Base-by-base conservation (phyloP, 345 rosid species). In the Populus nigra region DNA sequence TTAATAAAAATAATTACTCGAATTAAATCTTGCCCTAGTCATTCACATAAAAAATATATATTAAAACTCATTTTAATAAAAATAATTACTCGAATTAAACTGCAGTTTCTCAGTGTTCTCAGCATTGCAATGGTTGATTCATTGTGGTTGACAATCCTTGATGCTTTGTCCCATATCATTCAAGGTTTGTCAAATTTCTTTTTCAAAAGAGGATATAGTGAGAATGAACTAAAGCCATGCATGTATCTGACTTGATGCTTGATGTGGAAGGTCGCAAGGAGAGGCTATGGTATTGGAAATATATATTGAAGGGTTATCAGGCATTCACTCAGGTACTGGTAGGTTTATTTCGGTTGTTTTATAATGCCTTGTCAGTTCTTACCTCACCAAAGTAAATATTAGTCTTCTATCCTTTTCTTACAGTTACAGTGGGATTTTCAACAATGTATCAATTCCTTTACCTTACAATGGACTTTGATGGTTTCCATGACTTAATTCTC, bases 281-380 rank as follows among this genome's bases (percentile, higher is more conserved):
- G 99, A 96, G 90, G 99, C 99, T 77, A 91, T 96, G 76, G 91
- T 93, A 65, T 84, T 96, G 90, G 99, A 96, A 85, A 92, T 96
- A 86, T 83, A 92, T 96, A 86, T 83, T 96, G 67, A 96, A 96
- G 86, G 98, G 97, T 73, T 96, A 96, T 78, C 99, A 96, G 82
- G 99, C 99, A 85, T 96, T 96, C 84, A 96, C 97, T 77, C 99
- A 96, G 99, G 99, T 93, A 84, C 43, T 65, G 39, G 23, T 17
- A 18, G 57, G 22, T 50, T 50, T 50, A 50, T 50, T 50, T 50
- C 5, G 57, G 57, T 16, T 74, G 20, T 69, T 69, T 50, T 33
- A 9, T 5, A 41, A 16, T 22, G 15, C 33, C 13, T 10, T 69
- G 8, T 23, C 25, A 39, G 29, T 68, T 69, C 22, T 33, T 33